Base-by-base conservation (phyloP, 352 stramenopile species). In the Phytophthora agathidicida region DNA sequence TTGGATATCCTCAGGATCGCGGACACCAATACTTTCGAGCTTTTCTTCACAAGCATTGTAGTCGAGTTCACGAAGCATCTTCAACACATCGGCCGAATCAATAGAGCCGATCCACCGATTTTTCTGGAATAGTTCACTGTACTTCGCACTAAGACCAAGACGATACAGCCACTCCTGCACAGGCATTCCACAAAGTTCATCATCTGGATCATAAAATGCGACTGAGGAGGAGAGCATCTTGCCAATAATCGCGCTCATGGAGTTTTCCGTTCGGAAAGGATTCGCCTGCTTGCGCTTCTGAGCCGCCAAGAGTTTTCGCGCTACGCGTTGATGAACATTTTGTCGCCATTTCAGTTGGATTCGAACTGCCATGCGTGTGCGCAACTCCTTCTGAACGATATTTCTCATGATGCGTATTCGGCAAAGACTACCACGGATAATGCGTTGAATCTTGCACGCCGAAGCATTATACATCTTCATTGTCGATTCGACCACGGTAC, bases 291-390 rank as follows among this genome's bases (percentile, higher is more conserved):
- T 77, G 9, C 83, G 74, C 6, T 67, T 72, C 42, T 93, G 85
- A 3, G 79, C 70, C 22, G 27, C 48, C 3, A 91, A 38, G 3
- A 93, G 50, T 13, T 75, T 76, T 20, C 50, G 64, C 0, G 80
- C 82, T 20, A 75, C 54, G 16, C 81, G 77, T 4, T 70, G 60
- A 16, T 90, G 78, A 0, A 71, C 65, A 28, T 71, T 88, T 23
- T 80, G 67, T 1, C 78, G 75, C 85, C 85, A 94, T 1, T 73
- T 67, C 7, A 44, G 50, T 58, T 94, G 85, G 22, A 94, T 75
- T 8, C 80, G 75, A 6, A 42, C 45, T 7, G 73, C 82, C 85
- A 94, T 92, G 13, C 67, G 70, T 6, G 54, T 47, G 3, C 69
- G 72, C 16, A 83, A 60, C 51, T 86, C 74, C 0, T 42, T 20